phyloP scores from a whole-genome alignment of 192 early-diverging fungal species.

The Podila verticillata region DNA sequence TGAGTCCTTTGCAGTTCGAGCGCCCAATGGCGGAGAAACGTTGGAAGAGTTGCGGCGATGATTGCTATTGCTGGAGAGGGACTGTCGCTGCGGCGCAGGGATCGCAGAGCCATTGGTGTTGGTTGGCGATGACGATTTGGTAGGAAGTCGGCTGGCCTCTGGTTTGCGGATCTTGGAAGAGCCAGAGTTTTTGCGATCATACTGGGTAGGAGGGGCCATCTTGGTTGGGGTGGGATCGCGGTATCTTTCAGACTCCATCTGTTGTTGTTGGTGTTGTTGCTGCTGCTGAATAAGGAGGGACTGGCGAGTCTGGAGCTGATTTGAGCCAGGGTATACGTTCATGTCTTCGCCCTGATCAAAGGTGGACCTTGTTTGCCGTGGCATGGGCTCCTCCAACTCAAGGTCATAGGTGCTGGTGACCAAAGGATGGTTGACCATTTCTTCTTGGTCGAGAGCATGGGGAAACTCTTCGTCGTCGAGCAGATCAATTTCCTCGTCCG shows the following conservation, averaged over 20 bases:
- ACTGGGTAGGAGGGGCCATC: slow-evolving; percentile 17
- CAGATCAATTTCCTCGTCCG: slow-evolving; percentile 51
- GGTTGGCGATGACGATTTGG: slow-evolving; percentile 18
- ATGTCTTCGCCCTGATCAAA: slow-evolving; percentile 56
- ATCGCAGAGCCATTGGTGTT: slow-evolving; percentile 11
- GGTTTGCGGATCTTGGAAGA: slow-evolving; percentile 31
- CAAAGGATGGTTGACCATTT: slow-evolving; percentile 36
- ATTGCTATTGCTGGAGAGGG: slow-evolving; percentile 10
- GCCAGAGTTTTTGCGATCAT: slow-evolving; percentile 26
- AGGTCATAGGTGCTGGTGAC: slow-evolving; percentile 36
- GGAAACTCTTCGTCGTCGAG: slow-evolving; percentile 51
- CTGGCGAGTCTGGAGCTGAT: slow-evolving; percentile 1
- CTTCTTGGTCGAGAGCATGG: slow-evolving; percentile 30
- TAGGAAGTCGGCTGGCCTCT: slow-evolving; percentile 19
- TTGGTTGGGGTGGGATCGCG: slow-evolving; percentile 36
- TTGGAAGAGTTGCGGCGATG: slow-evolving; percentile 43
- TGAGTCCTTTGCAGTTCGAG: slow-evolving; percentile 7
- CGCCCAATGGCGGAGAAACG: slow-evolving; percentile 25
- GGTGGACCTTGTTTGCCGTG: slow-evolving; percentile 22
- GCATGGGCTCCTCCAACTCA: slow-evolving; percentile 33
- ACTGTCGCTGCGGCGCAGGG: slow-evolving; percentile 17
- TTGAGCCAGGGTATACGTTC: slow-evolving; percentile 5
- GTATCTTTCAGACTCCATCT: slow-evolving; percentile 21
- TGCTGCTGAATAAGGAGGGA: slow-evolving; percentile 30
- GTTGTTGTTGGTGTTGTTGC: slow-evolving; percentile 12